A percentile compares a stretch with the other conserved stretches of the same genome.
Conservation (phyloP, 495 filamentous ascomycete genomes). For the Hypoxylon fuscum region DNA sequence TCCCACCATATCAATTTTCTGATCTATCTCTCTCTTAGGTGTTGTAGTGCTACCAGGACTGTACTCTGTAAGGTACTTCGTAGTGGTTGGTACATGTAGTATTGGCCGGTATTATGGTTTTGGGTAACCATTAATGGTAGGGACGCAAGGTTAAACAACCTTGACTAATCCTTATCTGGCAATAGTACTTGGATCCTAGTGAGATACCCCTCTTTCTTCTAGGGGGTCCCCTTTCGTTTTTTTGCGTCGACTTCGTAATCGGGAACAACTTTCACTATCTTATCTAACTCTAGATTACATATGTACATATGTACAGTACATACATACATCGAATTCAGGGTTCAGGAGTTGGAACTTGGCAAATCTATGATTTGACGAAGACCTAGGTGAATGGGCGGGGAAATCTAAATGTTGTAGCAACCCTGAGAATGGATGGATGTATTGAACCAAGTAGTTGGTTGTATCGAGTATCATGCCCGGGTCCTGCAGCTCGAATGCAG, state of each 20-base stretch:
- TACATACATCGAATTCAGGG: too few species aligned
- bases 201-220: conserved; percentile 31
- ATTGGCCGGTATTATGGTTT: conserved; percentile 15
- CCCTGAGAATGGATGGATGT: too few species aligned
- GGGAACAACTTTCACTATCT: too few species aligned
- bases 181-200: conserved; percentile 17
- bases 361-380: too few species aligned
- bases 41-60: background rate
- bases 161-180: conserved; percentile 19
- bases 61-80: background rate
- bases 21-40: background rate
- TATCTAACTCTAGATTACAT: too few species aligned
- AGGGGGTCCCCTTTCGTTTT: conserved; percentile 24
- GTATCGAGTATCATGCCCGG: conserved; percentile 7
- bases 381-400: too few species aligned
- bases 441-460: background rate
- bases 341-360: too few species aligned
- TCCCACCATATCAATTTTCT: conserved; percentile 31
- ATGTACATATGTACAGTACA: too few species aligned
- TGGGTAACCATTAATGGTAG: conserved; percentile 33
- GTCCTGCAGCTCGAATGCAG: conserved; percentile 8
- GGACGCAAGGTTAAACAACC: background rate
- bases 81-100: conserved; percentile 1
- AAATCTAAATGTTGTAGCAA: too few species aligned
- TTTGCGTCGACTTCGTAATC: conserved; percentile 1